Evolutionary conservation across 257 asterid species (phyloP).

Genomic region (Cordia subcordata): DNA sequence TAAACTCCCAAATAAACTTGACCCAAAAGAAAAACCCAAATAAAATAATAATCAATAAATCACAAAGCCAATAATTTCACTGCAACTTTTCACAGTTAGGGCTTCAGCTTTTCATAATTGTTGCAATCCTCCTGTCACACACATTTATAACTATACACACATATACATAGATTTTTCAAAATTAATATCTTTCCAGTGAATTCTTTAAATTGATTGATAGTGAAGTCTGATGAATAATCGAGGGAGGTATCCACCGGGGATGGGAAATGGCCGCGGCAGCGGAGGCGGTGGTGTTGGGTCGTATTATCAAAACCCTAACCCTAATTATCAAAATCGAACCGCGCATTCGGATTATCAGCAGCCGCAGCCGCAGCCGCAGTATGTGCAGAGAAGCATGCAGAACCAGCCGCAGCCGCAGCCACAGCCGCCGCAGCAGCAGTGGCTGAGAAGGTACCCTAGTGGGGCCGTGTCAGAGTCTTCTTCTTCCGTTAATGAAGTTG

Average conservation of each 20-base stretch:
- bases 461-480: constrained; percentile 2
- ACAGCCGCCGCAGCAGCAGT: constrained; percentile 21
- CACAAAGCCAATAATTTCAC: not conserved
- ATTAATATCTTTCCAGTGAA: not conserved
- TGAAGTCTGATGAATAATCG: constrained; percentile 9
- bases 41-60: no score
- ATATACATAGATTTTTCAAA: no score
- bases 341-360: constrained; percentile 4
- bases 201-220: not conserved
- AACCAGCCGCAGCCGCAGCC: constrained; percentile 10
- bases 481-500: constrained; percentile 12
- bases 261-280: constrained; percentile 28
- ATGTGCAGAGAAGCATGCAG: constrained; percentile 9
- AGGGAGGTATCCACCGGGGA: constrained; percentile 27
- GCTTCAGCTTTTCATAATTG: not conserved
- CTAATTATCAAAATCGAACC: constrained; percentile 11
- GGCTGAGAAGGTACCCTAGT: constrained; percentile 23
- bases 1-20: no score
- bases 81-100: not conserved
- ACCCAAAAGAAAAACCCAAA: no score
- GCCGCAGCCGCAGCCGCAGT: constrained; percentile 10
- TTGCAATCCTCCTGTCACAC: not conserved
- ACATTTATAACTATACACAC: not conserved
- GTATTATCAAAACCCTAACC: not conserved
- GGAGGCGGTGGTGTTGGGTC: constrained; percentile 8